phyloP scores from a whole-genome alignment of 345 rosid genomes.

The Microcos paniculata region DNA sequence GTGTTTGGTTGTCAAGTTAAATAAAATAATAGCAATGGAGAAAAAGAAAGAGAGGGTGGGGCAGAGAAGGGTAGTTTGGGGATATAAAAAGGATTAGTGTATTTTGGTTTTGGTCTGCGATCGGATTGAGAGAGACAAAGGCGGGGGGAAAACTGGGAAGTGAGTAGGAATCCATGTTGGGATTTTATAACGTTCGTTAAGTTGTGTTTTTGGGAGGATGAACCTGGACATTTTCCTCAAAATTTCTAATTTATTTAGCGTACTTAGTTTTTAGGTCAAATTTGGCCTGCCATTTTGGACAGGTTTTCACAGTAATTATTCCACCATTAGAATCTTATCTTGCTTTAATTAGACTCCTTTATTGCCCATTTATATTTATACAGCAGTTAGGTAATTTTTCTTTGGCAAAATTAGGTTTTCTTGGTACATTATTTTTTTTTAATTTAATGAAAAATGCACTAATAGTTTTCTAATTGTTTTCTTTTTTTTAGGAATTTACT shows the following conservation, averaged over 20 bases:
- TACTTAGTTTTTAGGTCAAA: slow-evolving; percentile 8
- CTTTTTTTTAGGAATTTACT: too few species aligned
- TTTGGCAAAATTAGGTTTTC: too few species aligned
- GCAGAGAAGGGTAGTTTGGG: slow-evolving; percentile 17
- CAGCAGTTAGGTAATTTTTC: too few species aligned
- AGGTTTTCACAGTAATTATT: background rate
- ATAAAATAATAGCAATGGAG: background rate
- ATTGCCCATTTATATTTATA: too few species aligned
- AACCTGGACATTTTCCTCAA: slow-evolving; percentile 40
- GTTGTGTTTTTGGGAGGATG: slow-evolving; percentile 32
- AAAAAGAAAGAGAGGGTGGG: background rate
- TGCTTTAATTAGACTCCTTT: background rate
- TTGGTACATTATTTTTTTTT: too few species aligned
- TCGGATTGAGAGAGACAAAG: background rate
- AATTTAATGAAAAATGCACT: too few species aligned
- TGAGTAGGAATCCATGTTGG: background rate
- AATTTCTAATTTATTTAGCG: too few species aligned
- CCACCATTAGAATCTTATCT: background rate
- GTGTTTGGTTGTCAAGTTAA: background rate
- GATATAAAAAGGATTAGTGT: background rate
- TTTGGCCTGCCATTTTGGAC: background rate
- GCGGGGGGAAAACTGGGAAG: background rate
- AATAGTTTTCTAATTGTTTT: too few species aligned
- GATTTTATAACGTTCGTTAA: background rate
- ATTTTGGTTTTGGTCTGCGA: background rate